phyloP scores from a whole-genome alignment of 2,329 filamentous ascomycete species.

The Blastomyces parvus region DNA sequence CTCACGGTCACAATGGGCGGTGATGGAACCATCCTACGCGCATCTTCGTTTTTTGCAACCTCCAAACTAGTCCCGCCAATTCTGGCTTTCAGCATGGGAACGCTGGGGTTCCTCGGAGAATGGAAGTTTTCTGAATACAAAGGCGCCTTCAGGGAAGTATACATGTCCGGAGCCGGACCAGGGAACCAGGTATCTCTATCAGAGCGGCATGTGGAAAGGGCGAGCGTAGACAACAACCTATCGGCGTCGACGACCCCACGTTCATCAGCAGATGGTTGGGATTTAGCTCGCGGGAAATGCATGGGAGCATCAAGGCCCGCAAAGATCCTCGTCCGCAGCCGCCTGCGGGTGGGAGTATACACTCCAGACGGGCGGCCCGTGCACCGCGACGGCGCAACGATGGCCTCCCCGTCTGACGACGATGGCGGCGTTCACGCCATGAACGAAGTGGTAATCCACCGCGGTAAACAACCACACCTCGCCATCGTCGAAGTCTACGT shows the following conservation, averaged over 20 bases:
- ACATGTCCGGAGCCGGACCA: constrained; percentile 62
- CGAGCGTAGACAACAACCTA: neutral
- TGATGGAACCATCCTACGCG: constrained; percentile 81
- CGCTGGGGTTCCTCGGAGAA: constrained; percentile 85
- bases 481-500: constrained; percentile 87
- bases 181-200: constrained; percentile 38
- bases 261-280: constrained; percentile 50
- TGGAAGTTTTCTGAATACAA: constrained; percentile 95
- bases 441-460: constrained; percentile 91
- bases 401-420: constrained; percentile 27
- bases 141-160: constrained; percentile 81
- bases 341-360: constrained; percentile 78
- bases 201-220: constrained; percentile 31
- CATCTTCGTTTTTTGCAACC: constrained; percentile 76
- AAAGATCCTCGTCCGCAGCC: constrained; percentile 75
- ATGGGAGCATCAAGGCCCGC: constrained; percentile 66
- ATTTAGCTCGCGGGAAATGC: constrained; percentile 64
- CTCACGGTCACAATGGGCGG: constrained; percentile 84
- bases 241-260: constrained; percentile 14
- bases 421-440: constrained; percentile 57
- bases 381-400: constrained; percentile 21
- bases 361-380: constrained; percentile 50
- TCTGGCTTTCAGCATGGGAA: constrained; percentile 93
- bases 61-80: constrained; percentile 77
- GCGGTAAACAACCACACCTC: constrained; percentile 80